Evolutionary conservation across 208 protist species (phyloP).

Genomic region (Crithidia mellificae): DNA sequence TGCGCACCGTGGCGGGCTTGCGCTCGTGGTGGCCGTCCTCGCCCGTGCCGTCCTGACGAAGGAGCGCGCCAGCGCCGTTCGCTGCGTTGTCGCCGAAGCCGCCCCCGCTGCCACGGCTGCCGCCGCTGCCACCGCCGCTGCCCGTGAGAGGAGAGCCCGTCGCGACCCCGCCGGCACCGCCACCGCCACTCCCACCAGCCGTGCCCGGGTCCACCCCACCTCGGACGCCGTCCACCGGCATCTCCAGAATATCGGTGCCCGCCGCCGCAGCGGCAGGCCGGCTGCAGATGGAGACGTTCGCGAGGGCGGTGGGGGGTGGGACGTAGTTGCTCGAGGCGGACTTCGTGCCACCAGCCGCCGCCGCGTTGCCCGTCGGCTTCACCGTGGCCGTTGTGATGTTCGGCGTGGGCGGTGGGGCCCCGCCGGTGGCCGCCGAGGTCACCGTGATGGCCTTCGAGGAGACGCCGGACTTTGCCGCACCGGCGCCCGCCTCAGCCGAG

Average conservation of each 20-base stretch:
- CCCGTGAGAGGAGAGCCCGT: slow-evolving; percentile 17
- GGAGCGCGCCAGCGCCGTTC: too few species aligned
- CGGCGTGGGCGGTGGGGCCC: slow-evolving; percentile 9
- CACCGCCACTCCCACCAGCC: too few species aligned
- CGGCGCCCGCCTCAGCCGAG: not conserved
- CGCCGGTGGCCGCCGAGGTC: not conserved
- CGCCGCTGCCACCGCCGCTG: slow-evolving; percentile 1
- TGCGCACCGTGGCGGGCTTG: slow-evolving; percentile 47
- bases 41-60: not conserved
- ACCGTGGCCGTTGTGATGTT: slow-evolving; percentile 25
- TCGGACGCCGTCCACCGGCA: not conserved
- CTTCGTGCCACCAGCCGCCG: slow-evolving; percentile 22
- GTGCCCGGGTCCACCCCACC: slow-evolving; percentile 16
- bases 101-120: too few species aligned
- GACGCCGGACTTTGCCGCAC: not conserved
- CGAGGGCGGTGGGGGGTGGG: slow-evolving; percentile 42
- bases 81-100: too few species aligned
- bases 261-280: slow-evolving; percentile 53
- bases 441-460: slow-evolving; percentile 8
- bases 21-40: slow-evolving; percentile 25
- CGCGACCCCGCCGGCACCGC: not conserved
- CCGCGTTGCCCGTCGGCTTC: slow-evolving; percentile 24
- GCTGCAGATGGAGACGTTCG: slow-evolving; percentile 76
- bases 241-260: slow-evolving; percentile 63
- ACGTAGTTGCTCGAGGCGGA: slow-evolving; percentile 32